phyloP scores from a whole-genome alignment of 2,329 filamentous ascomycete species.

The Pyrenochaeta sp. region DNA sequence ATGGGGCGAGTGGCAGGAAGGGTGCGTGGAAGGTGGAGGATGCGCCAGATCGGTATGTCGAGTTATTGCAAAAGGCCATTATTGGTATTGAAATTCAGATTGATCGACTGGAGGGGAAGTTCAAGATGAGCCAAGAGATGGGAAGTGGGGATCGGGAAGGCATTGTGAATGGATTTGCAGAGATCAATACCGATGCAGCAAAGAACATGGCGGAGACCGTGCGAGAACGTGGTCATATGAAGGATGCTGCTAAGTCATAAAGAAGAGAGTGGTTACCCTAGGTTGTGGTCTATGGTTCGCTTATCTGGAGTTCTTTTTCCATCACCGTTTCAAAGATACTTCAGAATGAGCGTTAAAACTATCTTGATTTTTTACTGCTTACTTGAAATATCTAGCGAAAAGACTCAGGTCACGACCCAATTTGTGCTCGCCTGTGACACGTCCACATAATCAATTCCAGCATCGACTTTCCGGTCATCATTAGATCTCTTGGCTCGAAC shows the following conservation, averaged over 20 bases:
- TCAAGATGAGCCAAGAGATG: constrained; percentile 40
- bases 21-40: constrained; percentile 66
- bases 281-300: too few relatives aligned
- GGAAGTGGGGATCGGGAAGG: constrained; percentile 51
- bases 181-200: constrained; percentile 51
- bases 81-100: constrained; percentile 38
- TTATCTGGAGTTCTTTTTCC: constrained; percentile 10
- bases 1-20: constrained; percentile 28
- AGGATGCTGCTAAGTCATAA: constrained; percentile 1
- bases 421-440: constrained; percentile 13
- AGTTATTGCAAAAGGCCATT: constrained; percentile 40
- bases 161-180: constrained; percentile 65
- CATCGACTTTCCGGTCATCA: constrained; percentile 17
- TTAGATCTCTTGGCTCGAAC: constrained; percentile 6
- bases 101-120: constrained; percentile 32
- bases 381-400: background rate
- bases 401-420: constrained; percentile 17
- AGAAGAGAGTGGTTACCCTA: too few relatives aligned
- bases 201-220: constrained; percentile 40
- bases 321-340: too few relatives aligned
- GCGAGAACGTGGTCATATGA: constrained; percentile 31
- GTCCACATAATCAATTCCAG: constrained; percentile 16
- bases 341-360: too few relatives aligned
- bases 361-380: too few relatives aligned
- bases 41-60: constrained; percentile 65